phyloP scores from a whole-genome alignment of 768 basidiomycete genomes.

The Rhodotorula taiwanensis region DNA sequence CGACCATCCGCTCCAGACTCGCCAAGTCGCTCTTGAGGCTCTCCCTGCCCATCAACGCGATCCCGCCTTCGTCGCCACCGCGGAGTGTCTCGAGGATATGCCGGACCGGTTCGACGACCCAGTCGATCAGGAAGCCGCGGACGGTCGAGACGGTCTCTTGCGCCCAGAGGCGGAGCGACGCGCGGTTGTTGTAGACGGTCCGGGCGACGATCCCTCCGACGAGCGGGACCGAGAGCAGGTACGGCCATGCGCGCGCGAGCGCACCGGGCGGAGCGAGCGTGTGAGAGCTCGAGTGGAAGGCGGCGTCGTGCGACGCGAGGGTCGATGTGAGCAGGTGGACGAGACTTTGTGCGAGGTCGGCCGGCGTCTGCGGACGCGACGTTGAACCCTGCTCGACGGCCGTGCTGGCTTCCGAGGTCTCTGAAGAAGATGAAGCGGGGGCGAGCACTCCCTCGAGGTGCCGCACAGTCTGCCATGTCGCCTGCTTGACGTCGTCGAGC shows the following conservation, averaged over 20 bases:
- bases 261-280: constrained; percentile 62
- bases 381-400: background rate
- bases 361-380: constrained; percentile 4
- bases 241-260: constrained; percentile 71
- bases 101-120: constrained; percentile 78
- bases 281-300: constrained; percentile 42
- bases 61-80: constrained; percentile 57
- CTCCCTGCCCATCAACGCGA: constrained; percentile 64
- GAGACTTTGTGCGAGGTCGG: constrained; percentile 34
- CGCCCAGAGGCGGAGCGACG: constrained; percentile 54
- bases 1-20: constrained; percentile 89
- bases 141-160: constrained; percentile 61
- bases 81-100: constrained; percentile 77
- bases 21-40: constrained; percentile 79
- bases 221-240: constrained; percentile 67
- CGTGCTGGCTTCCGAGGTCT: constrained; percentile 8
- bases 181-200: constrained; percentile 56
- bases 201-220: constrained; percentile 54
- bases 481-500: constrained; percentile 8
- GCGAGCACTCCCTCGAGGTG: constrained; percentile 34
- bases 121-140: constrained; percentile 66
- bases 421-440: constrained; percentile 10
- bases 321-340: constrained; percentile 40
- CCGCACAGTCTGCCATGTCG: constrained; percentile 28
- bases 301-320: constrained; percentile 43